phyloP scores from a whole-genome alignment of 805 yeast species.

The Torulaspora quercuum region DNA sequence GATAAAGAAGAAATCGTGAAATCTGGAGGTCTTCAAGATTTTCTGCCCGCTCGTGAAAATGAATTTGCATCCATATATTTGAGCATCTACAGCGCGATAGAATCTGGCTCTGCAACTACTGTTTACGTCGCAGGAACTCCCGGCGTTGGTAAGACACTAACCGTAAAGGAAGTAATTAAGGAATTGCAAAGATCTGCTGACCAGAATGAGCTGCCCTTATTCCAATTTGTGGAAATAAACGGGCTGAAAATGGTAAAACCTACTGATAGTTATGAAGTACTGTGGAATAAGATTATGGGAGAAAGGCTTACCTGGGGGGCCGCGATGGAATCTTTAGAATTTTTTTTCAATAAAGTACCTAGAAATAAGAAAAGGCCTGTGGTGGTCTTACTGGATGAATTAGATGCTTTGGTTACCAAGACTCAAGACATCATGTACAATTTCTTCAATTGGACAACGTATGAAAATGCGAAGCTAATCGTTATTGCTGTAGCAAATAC shows the following conservation, averaged over 20 bases:
- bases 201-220: conserved; percentile 44
- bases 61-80: conserved; percentile 71
- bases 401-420: conserved; percentile 81
- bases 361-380: conserved; percentile 44
- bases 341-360: conserved; percentile 51
- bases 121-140: conserved; percentile 95
- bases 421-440: conserved; percentile 88
- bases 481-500: conserved; percentile 95
- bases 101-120: conserved; percentile 71
- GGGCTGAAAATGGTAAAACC: conserved; percentile 84
- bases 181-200: conserved; percentile 50
- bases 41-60: conserved; percentile 81
- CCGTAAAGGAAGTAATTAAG: conserved; percentile 78
- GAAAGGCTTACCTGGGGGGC: conserved; percentile 56
- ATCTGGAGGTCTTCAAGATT: conserved; percentile 39
- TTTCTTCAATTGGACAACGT: conserved; percentile 96
- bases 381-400: conserved; percentile 79
- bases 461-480: conserved; percentile 69
- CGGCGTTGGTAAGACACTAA: conserved; percentile 96
- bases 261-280: conserved; percentile 69
- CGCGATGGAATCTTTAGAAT: conserved; percentile 66
- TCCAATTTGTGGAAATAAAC: conserved; percentile 81
- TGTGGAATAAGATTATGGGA: conserved; percentile 75
- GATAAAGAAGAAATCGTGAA: conserved; percentile 42
- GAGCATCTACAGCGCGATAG: conserved; percentile 67